Evolutionary conservation across 768 basidiomycete species (phyloP).

Genomic region (Boletus barrowsii): DNA sequence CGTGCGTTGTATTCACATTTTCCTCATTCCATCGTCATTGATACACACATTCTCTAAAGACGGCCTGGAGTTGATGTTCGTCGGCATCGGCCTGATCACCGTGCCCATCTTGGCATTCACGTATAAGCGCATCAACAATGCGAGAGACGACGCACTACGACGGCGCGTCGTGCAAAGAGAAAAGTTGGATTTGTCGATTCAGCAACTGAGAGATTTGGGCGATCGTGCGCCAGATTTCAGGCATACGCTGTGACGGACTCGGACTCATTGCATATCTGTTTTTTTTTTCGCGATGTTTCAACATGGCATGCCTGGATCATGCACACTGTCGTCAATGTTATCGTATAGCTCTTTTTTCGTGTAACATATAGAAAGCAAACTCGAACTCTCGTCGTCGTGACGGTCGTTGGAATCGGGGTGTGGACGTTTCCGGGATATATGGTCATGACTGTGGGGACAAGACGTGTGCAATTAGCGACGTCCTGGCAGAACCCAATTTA

Average conservation of each 20-base stretch:
- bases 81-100: slow-evolving; percentile 58
- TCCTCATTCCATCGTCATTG: not conserved
- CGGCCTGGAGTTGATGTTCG: slow-evolving; percentile 63
- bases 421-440: no score
- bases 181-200: slow-evolving; percentile 9
- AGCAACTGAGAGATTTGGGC: slow-evolving; percentile 40
- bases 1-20: slow-evolving; percentile 40
- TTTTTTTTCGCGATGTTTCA: no score
- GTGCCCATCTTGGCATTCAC: slow-evolving; percentile 45
- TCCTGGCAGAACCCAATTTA: no score
- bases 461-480: no score
- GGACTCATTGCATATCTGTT: no score
- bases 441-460: no score
- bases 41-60: slow-evolving; percentile 34
- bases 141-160: slow-evolving; percentile 38
- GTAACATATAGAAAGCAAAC: no score
- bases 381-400: no score
- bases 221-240: slow-evolving; percentile 64
- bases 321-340: no score
- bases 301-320: no score
- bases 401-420: no score
- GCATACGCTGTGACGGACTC: slow-evolving; percentile 39
- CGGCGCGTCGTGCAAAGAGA: slow-evolving; percentile 18
- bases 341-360: no score
- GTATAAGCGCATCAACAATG: slow-evolving; percentile 56